Evolutionary conservation across 306 rosid genomes (phyloP).

Genomic region (Begonia masoniana): DNA sequence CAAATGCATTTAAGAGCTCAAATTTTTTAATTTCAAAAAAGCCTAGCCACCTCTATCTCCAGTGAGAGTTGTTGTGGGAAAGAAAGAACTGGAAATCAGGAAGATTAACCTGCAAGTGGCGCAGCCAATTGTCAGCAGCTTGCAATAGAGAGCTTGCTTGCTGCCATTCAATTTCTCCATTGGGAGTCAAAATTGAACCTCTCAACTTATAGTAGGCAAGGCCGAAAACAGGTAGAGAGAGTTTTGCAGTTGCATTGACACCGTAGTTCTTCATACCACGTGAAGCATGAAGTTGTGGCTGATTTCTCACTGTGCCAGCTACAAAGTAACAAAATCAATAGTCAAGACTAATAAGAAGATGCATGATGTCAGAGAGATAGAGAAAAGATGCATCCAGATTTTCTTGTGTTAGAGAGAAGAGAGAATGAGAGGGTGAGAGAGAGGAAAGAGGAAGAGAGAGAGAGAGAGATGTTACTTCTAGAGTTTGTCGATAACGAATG

Average conservation of each 20-base stretch:
- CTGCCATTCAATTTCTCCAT: constrained; percentile 24
- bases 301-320: constrained; percentile 18
- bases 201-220: constrained; percentile 47
- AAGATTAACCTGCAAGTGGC: constrained; percentile 25
- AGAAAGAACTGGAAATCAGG: constrained; percentile 38
- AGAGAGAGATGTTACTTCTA: constrained; percentile 19
- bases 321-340: constrained; percentile 3
- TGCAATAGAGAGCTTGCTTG: constrained; percentile 23
- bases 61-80: neutral
- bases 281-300: constrained; percentile 12
- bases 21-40: too few relatives aligned
- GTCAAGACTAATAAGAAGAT: neutral
- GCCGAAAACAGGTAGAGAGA: constrained; percentile 36
- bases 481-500: constrained; percentile 27
- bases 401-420: neutral
- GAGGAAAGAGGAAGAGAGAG: neutral
- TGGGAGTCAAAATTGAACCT: constrained; percentile 35
- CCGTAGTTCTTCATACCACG: constrained; percentile 21
- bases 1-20: neutral
- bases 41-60: neutral
- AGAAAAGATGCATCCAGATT: too few relatives aligned
- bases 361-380: constrained; percentile 2
- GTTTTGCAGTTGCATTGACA: constrained; percentile 10
- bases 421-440: neutral
- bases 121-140: constrained; percentile 39